Evolutionary conservation across 1,284 basidiomycete species (phyloP), one percentile per base, ranked within the genome.

Genomic region (Neolentinus lepideus): DNA sequence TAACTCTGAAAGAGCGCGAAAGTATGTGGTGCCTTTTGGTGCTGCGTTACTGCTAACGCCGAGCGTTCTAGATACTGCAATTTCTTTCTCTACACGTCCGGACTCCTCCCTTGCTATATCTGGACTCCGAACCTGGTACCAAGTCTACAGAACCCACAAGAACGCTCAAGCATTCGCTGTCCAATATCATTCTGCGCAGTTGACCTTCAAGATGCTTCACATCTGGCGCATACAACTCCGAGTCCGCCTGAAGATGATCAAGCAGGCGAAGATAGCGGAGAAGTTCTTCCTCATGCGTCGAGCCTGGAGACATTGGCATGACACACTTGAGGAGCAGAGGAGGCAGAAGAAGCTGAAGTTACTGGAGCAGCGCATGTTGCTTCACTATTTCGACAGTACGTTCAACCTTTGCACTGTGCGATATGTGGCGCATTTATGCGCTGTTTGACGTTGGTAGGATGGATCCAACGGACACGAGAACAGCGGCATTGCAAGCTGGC

Each of bases 201-300:
- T 79, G 29, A 71, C 72, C 21, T 79, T 75, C 61, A 76, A 74
- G 59, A 69, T 73, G 50, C 66, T 88, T 16, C 63, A 81, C 4
- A 64, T 63, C 16, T 90, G 88, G 88, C 79, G 84, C 11, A 62
- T 83, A 26, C 70, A 74, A 29, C 69, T 88, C 52, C 77, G 80
- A 16, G 68, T 73, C 19, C 77, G 75, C 54, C 60, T 81, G 36
- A 80, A 80, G 58, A 63, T 76, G 62, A 65, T 74, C 45, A 83
- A 81, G 61, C 77, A 85, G 59, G 88, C 85, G 3, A 79, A 78
- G 61, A 68, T 77, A 51, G 79, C 80, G 0, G 73, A 82, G 60
- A 79, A 75, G 56, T 81, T 75, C 57, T 77, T 90, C 57, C 58
- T 78, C 0, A 69, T 75, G 57, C 73, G 81, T 56, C 73, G 72